These are phyloP conservation scores for Pythium sukuiense DNA, from an alignment of 352 stramenopile genomes.

Conservation along the genomic window DNA sequence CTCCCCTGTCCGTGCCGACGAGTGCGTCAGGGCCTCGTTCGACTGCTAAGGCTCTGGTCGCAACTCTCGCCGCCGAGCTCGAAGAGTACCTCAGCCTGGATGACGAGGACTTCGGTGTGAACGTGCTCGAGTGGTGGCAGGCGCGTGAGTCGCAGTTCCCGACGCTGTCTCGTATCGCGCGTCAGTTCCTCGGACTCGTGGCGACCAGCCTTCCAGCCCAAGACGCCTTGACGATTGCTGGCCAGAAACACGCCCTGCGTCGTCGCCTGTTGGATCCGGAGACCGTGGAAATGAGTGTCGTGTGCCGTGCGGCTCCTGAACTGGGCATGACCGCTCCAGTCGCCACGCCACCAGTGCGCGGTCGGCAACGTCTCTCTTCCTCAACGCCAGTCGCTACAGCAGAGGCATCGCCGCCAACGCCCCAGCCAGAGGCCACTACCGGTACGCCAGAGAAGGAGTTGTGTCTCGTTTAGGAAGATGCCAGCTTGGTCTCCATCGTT, in stretches of 20 bases:
- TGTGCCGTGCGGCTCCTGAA: not conserved
- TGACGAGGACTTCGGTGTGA: conserved; percentile 23
- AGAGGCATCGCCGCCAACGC: not conserved
- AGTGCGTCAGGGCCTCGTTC: not conserved
- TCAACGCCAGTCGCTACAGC: not conserved
- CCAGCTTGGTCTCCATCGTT: not conserved
- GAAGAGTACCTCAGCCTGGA: conserved; percentile 18
- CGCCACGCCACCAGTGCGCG: not conserved
- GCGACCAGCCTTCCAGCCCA: conserved; percentile 13
- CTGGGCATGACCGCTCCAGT: not conserved
- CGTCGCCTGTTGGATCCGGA: conserved; percentile 6
- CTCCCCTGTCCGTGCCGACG: not conserved
- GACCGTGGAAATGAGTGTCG: conserved; percentile 5
- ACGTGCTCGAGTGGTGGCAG: conserved; percentile 25
- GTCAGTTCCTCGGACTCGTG: conserved; percentile 12
- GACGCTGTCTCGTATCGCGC: conserved; percentile 13
- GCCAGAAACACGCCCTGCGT: conserved; percentile 10
- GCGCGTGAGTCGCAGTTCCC: conserved; percentile 18
- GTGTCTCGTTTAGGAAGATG: not conserved
- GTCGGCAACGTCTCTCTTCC: not conserved
- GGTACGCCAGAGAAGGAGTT: not conserved
- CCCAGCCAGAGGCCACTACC: not conserved
- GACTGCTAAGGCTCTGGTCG: not conserved
- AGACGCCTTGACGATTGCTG: conserved; percentile 7
- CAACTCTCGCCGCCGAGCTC: not conserved